Evolutionary conservation across 2,329 filamentous ascomycete species (phyloP), one percentile per base, ranked within the genome.

Genomic region (Salinomyces thailandicus): DNA sequence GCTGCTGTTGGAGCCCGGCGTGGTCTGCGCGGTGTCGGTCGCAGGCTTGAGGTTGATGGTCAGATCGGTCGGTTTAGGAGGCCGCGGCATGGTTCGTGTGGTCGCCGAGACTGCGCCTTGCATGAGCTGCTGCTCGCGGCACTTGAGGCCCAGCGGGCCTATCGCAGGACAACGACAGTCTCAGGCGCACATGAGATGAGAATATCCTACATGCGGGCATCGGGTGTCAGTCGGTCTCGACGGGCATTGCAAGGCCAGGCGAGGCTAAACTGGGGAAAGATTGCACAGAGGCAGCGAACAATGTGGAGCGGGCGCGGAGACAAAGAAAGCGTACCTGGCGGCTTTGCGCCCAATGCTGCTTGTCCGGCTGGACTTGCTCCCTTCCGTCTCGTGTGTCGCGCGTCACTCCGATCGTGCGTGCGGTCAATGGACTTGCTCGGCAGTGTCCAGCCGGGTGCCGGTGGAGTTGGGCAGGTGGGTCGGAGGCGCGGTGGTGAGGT

Each of bases 51-150:
- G 37, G 33, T 47, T 44, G 38, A 57, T 51, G 33, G 51, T 47
- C 28, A 57, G 52, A 30, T 56, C 49, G 24, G 42, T 37, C n/a
- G 52, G 50, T 41, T 54, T 55, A 30, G 46, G 31, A 27, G 50
- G 44, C 44, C 50, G 52, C 44, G 51, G 51, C 54, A 57, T 57
- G 38, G 13, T 39, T 28, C 13, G 14, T 12, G 31, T 17, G 16
- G 7, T n/a, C 11, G 19, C 38, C 14, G 35, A 38, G 32, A 44
- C 36, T 41, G 42, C 42, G 34, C 33, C 38, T 36, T 33, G 38
- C 38, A 40, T 40, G 33, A 36, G 42, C 39, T 47, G 40, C 47
- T 41, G 40, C 42, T 39, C 45, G 36, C 31, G 39, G 44, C 35
- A 41, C n/a, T 26, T 26, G 38, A 39, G 41, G 44, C 45, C 48